Conservation (phyloP, 441 rosid species). For the Populus hybrid region DNA sequence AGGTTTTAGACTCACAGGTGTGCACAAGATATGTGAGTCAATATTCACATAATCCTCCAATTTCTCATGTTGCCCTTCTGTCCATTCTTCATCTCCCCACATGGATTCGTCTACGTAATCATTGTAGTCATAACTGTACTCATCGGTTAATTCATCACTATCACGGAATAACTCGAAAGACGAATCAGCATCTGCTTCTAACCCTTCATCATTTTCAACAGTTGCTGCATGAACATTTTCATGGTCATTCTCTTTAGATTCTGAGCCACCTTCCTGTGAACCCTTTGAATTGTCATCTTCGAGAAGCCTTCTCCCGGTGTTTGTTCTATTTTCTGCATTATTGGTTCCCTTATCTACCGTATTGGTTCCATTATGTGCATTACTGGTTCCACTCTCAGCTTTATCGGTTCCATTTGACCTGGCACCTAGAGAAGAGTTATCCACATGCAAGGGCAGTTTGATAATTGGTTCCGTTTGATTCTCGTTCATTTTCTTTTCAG, state of each 20-base stretch:
- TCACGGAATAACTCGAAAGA: conserved; percentile 94
- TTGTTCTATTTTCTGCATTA: conserved; percentile 43
- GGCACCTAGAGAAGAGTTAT: conserved; percentile 40
- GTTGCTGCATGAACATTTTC: conserved; percentile 58
- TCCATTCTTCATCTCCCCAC: conserved; percentile 99
- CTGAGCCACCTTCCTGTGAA: conserved; percentile 46
- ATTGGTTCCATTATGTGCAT: background rate
- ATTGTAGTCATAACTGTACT: conserved; percentile 88
- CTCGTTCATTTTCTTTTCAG: conserved; percentile 36
- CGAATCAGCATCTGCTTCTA: conserved; percentile 90
- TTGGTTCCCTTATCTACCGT: conserved; percentile 4
- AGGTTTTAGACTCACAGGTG: conserved; percentile 49
- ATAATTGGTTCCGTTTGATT: conserved; percentile 41
- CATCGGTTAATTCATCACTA: conserved; percentile 87
- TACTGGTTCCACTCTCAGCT: conserved; percentile 2
- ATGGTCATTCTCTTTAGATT: conserved; percentile 35
- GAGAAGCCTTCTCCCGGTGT: conserved; percentile 9
- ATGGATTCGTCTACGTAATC: conserved; percentile 79
- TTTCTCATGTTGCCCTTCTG: conserved; percentile 75
- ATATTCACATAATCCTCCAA: conserved; percentile 89
- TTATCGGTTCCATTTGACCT: conserved; percentile 22
- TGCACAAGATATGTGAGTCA: conserved; percentile 88
- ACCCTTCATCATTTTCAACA: conserved; percentile 79
- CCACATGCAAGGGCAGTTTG: conserved; percentile 36
- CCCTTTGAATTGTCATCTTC: conserved; percentile 31